A percentile compares a stretch with the other conserved stretches of the same genome.
phyloP scores from a whole-genome alignment of 768 basidiomycete genomes.

The Dioszegia crocea region DNA sequence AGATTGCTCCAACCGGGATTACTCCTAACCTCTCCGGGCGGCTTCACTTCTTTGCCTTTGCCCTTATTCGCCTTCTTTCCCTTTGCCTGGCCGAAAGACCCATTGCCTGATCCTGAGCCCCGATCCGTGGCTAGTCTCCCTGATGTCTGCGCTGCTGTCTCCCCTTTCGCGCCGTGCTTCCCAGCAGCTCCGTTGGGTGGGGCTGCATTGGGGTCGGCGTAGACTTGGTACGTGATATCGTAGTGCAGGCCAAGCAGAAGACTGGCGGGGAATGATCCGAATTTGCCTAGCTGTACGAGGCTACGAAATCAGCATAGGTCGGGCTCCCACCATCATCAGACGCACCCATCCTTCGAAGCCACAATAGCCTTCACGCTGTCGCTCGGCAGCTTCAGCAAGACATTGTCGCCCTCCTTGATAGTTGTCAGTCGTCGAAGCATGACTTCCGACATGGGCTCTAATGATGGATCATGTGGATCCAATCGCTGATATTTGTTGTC shows the following conservation, averaged over 20 bases:
- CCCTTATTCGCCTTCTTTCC: conserved; percentile 53
- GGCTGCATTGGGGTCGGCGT: neutral
- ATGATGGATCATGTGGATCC: conserved; percentile 9
- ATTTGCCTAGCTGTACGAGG: conserved; percentile 71
- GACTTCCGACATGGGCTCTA: conserved; percentile 27
- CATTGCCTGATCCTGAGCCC: neutral
- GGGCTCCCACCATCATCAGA: neutral
- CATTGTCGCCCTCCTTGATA: conserved; percentile 68
- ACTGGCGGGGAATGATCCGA: conserved; percentile 73
- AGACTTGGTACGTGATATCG: conserved; percentile 86
- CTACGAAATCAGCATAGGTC: conserved; percentile 51
- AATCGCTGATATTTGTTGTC: neutral
- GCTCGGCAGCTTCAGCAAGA: conserved; percentile 73
- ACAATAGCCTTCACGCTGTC: conserved; percentile 72
- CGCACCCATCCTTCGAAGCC: conserved; percentile 68
- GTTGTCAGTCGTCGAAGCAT: conserved; percentile 28
- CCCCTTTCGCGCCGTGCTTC: neutral
- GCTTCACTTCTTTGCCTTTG: conserved; percentile 56
- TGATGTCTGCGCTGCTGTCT: neutral
- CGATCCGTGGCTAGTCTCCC: neutral
- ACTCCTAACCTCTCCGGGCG: conserved; percentile 55
- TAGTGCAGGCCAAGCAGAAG: conserved; percentile 78
- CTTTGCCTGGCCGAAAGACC: conserved; percentile 16
- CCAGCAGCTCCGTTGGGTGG: neutral
- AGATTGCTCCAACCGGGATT: conserved; percentile 29